Conservation (phyloP, 257 asterid genomes). For the Gentiana dahurica region DNA sequence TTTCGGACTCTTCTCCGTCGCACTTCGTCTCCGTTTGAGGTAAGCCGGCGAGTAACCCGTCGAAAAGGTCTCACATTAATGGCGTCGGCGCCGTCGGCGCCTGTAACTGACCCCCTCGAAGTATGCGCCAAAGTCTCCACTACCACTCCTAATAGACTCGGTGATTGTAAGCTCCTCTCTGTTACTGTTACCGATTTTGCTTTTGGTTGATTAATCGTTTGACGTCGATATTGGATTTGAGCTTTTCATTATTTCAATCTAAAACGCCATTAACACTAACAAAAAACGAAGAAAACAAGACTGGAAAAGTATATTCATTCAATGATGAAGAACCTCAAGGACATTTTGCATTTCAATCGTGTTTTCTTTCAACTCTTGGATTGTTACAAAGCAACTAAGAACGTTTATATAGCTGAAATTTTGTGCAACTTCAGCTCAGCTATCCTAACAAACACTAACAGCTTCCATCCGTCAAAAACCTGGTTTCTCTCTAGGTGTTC, state of each 20-base stretch:
- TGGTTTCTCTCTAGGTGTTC: no score
- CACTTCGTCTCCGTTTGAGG: conserved; percentile 10
- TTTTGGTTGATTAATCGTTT: neutral
- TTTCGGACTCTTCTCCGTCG: conserved; percentile 17
- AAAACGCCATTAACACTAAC: no score
- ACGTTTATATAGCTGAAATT: no score
- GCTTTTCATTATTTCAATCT: neutral
- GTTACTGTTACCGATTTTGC: neutral
- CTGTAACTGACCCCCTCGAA: conserved; percentile 36
- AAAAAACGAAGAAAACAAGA: no score
- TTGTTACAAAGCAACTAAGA: no score
- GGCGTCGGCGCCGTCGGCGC: conserved; percentile 24
- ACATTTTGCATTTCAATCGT: no score
- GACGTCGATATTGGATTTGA: neutral
- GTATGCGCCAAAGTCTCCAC: conserved; percentile 69
- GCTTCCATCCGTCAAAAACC: no score
- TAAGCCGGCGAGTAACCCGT: conserved; percentile 6
- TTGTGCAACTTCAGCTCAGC: no score
- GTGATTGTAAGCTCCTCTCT: conserved; percentile 61
- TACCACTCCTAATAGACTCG: conserved; percentile 67
- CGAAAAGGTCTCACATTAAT: conserved; percentile 22
- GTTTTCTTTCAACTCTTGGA: no score
- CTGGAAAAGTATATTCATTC: no score
- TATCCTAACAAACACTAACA: no score
- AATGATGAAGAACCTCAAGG: no score